Percentiles rank a stretch among this genome's conserved stretches.
Evolutionary conservation across 257 asterid genomes (phyloP).

Genomic region (Solanum chmielewskii): DNA sequence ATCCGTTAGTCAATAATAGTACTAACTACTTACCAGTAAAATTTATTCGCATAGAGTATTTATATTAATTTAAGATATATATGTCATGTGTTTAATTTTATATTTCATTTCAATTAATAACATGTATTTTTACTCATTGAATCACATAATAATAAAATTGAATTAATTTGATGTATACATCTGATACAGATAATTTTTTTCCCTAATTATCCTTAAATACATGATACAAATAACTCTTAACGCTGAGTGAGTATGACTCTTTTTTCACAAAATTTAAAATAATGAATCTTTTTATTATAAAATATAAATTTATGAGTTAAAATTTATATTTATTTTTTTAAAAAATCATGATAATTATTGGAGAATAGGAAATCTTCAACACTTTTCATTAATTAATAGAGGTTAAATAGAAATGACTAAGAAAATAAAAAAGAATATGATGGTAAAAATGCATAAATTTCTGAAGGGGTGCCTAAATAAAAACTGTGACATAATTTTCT

Average conservation of each 20-base stretch:
- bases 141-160: no score
- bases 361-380: background rate
- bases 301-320: background rate
- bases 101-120: no score
- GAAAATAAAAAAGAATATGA: background rate
- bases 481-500: background rate
- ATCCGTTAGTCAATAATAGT: background rate
- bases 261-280: background rate
- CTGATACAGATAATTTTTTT: fast-evolving
- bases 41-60: no score
- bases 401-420: background rate
- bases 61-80: no score
- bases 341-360: background rate
- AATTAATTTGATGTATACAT: no score
- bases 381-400: background rate
- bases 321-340: background rate
- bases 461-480: background rate
- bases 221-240: no score
- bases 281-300: no score
- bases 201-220: background rate
- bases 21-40: background rate
- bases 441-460: background rate
- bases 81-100: no score
- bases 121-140: no score
- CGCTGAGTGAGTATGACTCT: background rate